phyloP scores from a whole-genome alignment of 169 alveolate species.

The Cryptosporidium bovis region DNA sequence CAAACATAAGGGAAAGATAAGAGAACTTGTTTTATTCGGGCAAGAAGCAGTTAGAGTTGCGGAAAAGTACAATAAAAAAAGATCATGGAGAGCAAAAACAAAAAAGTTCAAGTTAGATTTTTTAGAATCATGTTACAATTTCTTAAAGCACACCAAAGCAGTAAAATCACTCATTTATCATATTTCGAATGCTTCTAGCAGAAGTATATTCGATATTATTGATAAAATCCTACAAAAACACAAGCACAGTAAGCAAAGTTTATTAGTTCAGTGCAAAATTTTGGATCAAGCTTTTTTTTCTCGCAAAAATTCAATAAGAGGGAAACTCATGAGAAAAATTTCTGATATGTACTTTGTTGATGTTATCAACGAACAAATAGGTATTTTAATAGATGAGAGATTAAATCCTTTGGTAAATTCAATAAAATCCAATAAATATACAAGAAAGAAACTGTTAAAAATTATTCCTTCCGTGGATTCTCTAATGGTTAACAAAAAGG shows the following conservation, averaged over 20 bases:
- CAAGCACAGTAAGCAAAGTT: slow-evolving; percentile 7
- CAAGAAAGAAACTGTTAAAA: slow-evolving; percentile 23
- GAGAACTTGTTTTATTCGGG: slow-evolving; percentile 32
- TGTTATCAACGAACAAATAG: slow-evolving; percentile 28
- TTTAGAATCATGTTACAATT: slow-evolving; percentile 18
- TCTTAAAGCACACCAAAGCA: slow-evolving; percentile 31
- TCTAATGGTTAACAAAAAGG: background rate
- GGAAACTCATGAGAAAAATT: slow-evolving; percentile 28
- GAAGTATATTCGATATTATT: slow-evolving; percentile 14
- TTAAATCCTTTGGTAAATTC: slow-evolving; percentile 46
- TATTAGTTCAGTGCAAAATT: slow-evolving; percentile 32
- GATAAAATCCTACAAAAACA: slow-evolving; percentile 29
- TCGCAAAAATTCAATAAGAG: slow-evolving; percentile 32
- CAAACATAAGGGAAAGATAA: slow-evolving; percentile 11
- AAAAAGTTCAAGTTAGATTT: slow-evolving; percentile 41
- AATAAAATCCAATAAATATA: slow-evolving; percentile 31
- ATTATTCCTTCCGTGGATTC: background rate
- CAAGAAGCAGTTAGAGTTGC: slow-evolving; percentile 45
- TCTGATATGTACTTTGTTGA: slow-evolving; percentile 23
- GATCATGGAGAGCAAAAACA: slow-evolving; percentile 64
- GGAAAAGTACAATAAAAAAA: slow-evolving; percentile 45
- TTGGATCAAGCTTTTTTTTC: slow-evolving; percentile 50
- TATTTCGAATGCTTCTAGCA: slow-evolving; percentile 3
- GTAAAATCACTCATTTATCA: slow-evolving; percentile 37
- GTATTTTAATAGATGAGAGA: slow-evolving; percentile 5